Evolutionary conservation across 2,329 filamentous ascomycete species (phyloP).

Genomic region (Ophiognomonia clavigignenti-juglandacearum): DNA sequence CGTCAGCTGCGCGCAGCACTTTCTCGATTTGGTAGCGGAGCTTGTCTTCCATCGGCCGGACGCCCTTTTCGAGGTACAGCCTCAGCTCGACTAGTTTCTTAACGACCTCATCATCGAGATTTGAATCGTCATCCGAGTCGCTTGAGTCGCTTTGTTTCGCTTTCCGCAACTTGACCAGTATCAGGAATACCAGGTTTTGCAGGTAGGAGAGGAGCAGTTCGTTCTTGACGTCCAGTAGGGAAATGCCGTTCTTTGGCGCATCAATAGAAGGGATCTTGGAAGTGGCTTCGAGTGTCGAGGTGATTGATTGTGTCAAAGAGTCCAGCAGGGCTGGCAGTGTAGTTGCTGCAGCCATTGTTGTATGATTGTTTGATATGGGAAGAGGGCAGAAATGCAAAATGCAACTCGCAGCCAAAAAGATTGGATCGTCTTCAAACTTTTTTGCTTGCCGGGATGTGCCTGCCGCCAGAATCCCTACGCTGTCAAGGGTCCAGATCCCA

Average conservation of each 20-base stretch:
- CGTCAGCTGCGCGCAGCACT: conserved; percentile 81
- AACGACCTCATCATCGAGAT: conserved; percentile 63
- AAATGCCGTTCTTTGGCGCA: conserved; percentile 82
- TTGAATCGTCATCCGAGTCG: conserved; percentile 28
- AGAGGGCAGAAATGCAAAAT: not conserved
- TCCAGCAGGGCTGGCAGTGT: conserved; percentile 43
- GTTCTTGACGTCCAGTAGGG: conserved; percentile 91
- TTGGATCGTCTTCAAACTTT: not conserved
- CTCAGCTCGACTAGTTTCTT: conserved; percentile 86
- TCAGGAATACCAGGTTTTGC: conserved; percentile 86
- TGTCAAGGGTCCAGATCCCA: not conserved
- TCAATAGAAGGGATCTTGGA: conserved; percentile 59
- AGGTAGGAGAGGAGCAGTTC: conserved; percentile 95
- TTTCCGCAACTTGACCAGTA: conserved; percentile 74
- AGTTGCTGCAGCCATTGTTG: conserved; percentile 25
- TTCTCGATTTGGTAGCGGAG: conserved; percentile 96
- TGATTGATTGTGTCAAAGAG: conserved; percentile 53
- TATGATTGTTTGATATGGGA: too few relatives aligned
- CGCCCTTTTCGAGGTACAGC: conserved; percentile 90
- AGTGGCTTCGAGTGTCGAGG: conserved; percentile 61
- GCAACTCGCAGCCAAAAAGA: not conserved
- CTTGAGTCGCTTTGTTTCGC: conserved; percentile 24
- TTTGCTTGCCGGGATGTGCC: not conserved
- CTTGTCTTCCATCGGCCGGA: conserved; percentile 82
- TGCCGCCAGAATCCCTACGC: not conserved